Conservation (phyloP, 176 grass and related monocot species). For the Aegilops sharonensis region DNA sequence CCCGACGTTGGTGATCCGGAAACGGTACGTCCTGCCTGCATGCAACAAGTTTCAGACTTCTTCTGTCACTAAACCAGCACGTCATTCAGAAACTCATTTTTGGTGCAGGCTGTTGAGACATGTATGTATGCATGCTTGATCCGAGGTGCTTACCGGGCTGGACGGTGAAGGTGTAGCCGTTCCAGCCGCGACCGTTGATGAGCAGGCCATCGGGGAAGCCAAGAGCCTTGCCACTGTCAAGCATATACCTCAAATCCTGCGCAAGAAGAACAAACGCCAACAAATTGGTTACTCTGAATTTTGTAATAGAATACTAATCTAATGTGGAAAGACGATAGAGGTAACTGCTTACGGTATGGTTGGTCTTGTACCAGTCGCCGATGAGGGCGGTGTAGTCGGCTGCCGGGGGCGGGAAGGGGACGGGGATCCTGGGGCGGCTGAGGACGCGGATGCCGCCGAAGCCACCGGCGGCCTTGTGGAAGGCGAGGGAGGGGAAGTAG, state of each 20-base stretch:
- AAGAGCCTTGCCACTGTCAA: conserved; percentile 66
- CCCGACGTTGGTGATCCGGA: conserved; percentile 83
- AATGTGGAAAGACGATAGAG: not conserved
- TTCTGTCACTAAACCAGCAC: not conserved
- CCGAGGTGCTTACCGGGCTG: conserved; percentile 40
- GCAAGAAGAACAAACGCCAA: not conserved
- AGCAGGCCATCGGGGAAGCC: conserved; percentile 65
- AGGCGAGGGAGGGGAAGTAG: conserved; percentile 92
- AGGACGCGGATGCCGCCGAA: conserved; percentile 85
- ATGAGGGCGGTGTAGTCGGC: conserved; percentile 68
- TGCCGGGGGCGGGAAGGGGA: conserved; percentile 86
- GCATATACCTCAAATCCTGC: conserved; percentile 61
- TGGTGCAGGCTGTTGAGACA: not conserved
- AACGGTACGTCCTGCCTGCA: conserved; percentile 71
- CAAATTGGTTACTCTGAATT: not conserved
- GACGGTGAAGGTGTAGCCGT: conserved; percentile 68
- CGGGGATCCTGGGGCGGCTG: conserved; percentile 78
- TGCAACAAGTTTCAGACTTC: not conserved
- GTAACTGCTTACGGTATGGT: conserved; percentile 55
- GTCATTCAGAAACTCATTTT: not conserved
- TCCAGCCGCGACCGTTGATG: conserved; percentile 62
- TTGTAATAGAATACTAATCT: not conserved
- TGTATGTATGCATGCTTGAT: not conserved
- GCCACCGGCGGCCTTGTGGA: conserved; percentile 93
- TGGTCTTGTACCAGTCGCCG: conserved; percentile 95